Evolutionary conservation across 306 rosid species (phyloP), one percentile per base, ranked within the genome.

Genomic region (Cicer bijugum): DNA sequence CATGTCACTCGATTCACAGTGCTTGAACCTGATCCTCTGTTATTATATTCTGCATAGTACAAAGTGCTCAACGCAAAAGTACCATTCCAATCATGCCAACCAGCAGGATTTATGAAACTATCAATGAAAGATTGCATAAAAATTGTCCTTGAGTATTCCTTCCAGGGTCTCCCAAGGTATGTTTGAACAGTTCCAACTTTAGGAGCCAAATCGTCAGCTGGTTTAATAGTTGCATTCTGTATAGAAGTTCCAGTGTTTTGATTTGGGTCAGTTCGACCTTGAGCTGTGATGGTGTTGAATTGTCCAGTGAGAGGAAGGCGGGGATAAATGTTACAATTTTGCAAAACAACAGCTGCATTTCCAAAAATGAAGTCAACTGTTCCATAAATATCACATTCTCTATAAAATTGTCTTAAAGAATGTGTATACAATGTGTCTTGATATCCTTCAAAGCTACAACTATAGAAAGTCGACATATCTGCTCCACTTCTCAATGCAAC

Each of bases 81-180:
- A 7, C 92, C 92, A 52, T 67, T 67, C 97, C 97, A 91, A n/a
- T 66, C 96, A 0, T 59, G 77, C 97, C 96, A 91, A 23, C 97
- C 97, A 5, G 75, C 81, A 4, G 88, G 64, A 39, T 88, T 59
- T 1, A 91, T 84, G 14, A 85, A 66, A 11, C 60, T 60, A 10
- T 82, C 90, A 75, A 89, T 85, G 47, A 55, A 85, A 2, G 84
- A 76, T 12, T 86, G 87, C 96, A 89, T 83, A 12, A 23, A 78
- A 9, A 91, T 84, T 2, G 97, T 91, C 0, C 33, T 28, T 2
- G 33, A 28, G 33, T 28, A 28, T 28, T 28, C 33, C 33, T 28
- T 28, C 33, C 97, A 91, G 0, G 96, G 97, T 69, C 97, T 84
- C 1, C 97, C 97, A 1, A 91, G 77, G 52, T 82, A 91, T 0